Percentiles rank a stretch among this genome's conserved stretches.
phyloP scores from a whole-genome alignment of 2,329 filamentous ascomycete genomes.

The Pyrenochaeta sp. region DNA sequence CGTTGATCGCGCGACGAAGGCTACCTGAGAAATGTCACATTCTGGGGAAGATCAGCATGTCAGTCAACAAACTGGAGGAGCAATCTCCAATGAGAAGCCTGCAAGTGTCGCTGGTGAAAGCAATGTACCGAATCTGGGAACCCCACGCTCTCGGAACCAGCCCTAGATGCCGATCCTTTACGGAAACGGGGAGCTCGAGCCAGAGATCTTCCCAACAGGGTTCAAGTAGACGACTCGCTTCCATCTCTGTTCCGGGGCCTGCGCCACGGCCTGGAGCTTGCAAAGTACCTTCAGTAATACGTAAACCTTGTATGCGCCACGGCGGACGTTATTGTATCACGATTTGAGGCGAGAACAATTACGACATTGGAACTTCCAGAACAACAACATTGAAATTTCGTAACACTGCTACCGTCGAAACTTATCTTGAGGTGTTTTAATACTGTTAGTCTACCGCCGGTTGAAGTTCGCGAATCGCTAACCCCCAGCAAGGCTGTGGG shows the following conservation, averaged over 20 bases:
- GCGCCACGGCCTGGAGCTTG: constrained; percentile 14
- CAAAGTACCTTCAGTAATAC: constrained; percentile 1
- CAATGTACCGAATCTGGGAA: constrained; percentile 24
- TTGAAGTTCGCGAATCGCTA: constrained; percentile 16
- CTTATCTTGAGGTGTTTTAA: constrained; percentile 3
- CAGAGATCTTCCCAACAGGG: constrained; percentile 20
- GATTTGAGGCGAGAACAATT: not conserved
- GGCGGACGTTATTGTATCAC: constrained; percentile 12
- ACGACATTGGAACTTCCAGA: constrained; percentile 9
- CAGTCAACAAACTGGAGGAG: constrained; percentile 7
- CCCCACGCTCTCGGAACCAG: constrained; percentile 25
- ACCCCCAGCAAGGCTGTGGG: constrained; percentile 13
- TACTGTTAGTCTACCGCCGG: constrained; percentile 6
- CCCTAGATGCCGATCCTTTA: constrained; percentile 27
- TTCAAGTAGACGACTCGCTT: constrained; percentile 12
- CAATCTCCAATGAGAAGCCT: constrained; percentile 20
- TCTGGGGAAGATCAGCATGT: constrained; percentile 18
- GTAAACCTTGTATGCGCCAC: constrained; percentile 1
- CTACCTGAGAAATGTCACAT: constrained; percentile 18
- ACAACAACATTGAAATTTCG: constrained; percentile 7
- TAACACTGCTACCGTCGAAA: constrained; percentile 23
- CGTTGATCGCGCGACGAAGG: constrained; percentile 9
- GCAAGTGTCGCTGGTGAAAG: constrained; percentile 23
- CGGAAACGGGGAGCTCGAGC: constrained; percentile 17
- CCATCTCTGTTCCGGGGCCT: constrained; percentile 5